Conservation (phyloP, 305 asterid species). For the Stenogyne calaminthoides region DNA sequence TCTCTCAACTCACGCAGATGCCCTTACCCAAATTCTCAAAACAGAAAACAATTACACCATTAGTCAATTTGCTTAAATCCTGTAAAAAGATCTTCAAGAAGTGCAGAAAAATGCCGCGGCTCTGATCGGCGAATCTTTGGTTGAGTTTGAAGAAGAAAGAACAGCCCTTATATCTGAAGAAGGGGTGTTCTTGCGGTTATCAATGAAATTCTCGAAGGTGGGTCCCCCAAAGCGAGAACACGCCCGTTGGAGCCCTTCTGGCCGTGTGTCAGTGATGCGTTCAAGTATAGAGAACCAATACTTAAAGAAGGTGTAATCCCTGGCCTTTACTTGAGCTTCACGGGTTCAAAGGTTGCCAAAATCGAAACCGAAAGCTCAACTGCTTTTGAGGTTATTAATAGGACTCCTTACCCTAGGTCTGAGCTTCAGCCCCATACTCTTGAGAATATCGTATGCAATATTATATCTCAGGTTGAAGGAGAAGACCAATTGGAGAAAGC, state of each 20-base stretch:
- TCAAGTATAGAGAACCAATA: conserved; percentile 75
- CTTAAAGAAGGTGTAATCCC: conserved; percentile 95
- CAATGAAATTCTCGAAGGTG: conserved; percentile 81
- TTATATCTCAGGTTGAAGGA: conserved; percentile 77
- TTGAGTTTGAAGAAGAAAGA: conserved; percentile 78
- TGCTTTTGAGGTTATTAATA: conserved; percentile 65
- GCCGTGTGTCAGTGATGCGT: conserved; percentile 77
- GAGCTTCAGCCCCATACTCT: conserved; percentile 75
- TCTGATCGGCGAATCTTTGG: conserved; percentile 63
- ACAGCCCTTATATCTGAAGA: conserved; percentile 62
- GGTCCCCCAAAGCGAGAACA: conserved; percentile 82
- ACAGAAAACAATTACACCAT: conserved; percentile 64
- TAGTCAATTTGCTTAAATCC: conserved; percentile 60
- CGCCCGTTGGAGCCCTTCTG: conserved; percentile 82
- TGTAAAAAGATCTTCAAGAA: conserved; percentile 55
- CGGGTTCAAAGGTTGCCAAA: conserved; percentile 84
- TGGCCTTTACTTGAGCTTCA: conserved; percentile 90
- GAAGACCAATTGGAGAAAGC: conserved; percentile 85
- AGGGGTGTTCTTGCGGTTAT: conserved; percentile 94
- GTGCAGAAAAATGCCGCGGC: conserved; percentile 79
- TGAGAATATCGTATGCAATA: conserved; percentile 70
- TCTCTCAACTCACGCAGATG: conserved; percentile 68
- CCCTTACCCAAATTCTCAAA: conserved; percentile 53
- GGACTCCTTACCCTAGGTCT: conserved; percentile 76
- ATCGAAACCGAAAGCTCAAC: conserved; percentile 72